Evolutionary conservation across 805 yeast genomes (phyloP).

Genomic region (Metschnikowia rubicola): DNA sequence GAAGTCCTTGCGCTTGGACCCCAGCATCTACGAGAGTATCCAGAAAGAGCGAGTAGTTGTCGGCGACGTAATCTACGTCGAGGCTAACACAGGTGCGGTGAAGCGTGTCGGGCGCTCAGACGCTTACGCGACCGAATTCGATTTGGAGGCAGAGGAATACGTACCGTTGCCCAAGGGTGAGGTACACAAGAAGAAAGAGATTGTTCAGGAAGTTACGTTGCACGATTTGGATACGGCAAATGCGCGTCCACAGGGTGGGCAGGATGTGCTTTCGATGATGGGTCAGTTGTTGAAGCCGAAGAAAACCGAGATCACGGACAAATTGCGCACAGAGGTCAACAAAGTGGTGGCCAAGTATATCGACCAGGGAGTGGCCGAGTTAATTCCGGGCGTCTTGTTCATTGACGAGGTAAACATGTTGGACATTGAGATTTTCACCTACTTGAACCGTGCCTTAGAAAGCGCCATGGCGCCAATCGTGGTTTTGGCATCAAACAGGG

Average conservation of each 20-base stretch:
- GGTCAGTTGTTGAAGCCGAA: slow-evolving; percentile 94
- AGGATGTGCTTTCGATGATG: slow-evolving; percentile 93
- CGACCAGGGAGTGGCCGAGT: slow-evolving; percentile 96
- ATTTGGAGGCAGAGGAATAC: slow-evolving; percentile 96
- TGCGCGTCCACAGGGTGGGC: slow-evolving; percentile 96
- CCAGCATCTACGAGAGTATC: slow-evolving; percentile 86
- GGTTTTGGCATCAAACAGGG: slow-evolving; percentile 93
- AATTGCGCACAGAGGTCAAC: slow-evolving; percentile 88
- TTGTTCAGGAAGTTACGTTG: slow-evolving; percentile 93
- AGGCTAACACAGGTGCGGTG: slow-evolving; percentile 95
- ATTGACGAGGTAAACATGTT: slow-evolving; percentile 99
- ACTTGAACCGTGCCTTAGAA: slow-evolving; percentile 89
- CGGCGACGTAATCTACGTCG: slow-evolving; percentile 96
- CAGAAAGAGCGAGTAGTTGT: slow-evolving; percentile 91
- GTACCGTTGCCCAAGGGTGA: slow-evolving; percentile 99
- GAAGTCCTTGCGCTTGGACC: slow-evolving; percentile 85
- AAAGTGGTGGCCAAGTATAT: slow-evolving; percentile 94
- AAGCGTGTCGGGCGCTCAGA: slow-evolving; percentile 98
- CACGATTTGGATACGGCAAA: slow-evolving; percentile 97
- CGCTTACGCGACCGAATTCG: slow-evolving; percentile 97
- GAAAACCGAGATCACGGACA: slow-evolving; percentile 96
- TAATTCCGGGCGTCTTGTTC: slow-evolving; percentile 95
- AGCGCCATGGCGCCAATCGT: slow-evolving; percentile 91
- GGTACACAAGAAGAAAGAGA: slow-evolving; percentile 96
- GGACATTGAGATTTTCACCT: slow-evolving; percentile 95